These are phyloP conservation scores for Curvularia eragrostidis DNA, from an alignment of 2,329 filamentous ascomycete genomes.

Conservation along the genomic window DNA sequence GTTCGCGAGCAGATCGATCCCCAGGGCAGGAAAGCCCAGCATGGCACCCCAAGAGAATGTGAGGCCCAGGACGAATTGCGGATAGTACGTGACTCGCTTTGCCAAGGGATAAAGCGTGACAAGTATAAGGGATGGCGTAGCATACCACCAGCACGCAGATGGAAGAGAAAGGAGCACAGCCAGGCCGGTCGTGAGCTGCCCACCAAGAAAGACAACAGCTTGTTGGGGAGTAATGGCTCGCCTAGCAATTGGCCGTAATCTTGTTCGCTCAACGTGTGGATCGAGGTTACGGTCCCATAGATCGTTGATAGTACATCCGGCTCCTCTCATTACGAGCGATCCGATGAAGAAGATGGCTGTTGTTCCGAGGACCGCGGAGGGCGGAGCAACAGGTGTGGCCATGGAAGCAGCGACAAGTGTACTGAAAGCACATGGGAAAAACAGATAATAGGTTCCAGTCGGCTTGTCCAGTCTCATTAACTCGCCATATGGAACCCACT, in stretches of 20 bases:
- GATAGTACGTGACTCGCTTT: conserved; percentile 87
- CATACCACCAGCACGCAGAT: conserved; percentile 75
- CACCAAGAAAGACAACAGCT: conserved; percentile 76
- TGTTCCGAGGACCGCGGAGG: conserved; percentile 68
- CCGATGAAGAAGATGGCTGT: conserved; percentile 74
- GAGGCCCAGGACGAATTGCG: conserved; percentile 80
- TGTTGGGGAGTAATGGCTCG: conserved; percentile 74
- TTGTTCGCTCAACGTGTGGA: conserved; percentile 76
- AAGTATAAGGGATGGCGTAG: conserved; percentile 74
- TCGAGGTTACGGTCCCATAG: conserved; percentile 90
- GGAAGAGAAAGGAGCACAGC: conserved; percentile 80
- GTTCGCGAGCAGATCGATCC: conserved; percentile 74
- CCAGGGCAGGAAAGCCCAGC: conserved; percentile 85
- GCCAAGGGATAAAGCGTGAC: conserved; percentile 81
- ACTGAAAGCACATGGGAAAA: conserved; percentile 84
- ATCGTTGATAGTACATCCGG: conserved; percentile 89
- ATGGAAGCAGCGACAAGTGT: conserved; percentile 80
- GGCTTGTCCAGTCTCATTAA: conserved; percentile 83
- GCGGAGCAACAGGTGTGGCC: conserved; percentile 65
- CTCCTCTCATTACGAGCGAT: conserved; percentile 83
- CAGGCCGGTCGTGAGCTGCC: conserved; percentile 75
- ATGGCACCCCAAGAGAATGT: conserved; percentile 91
- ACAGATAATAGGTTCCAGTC: conserved; percentile 82
- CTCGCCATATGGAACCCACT: conserved; percentile 81
- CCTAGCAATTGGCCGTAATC: conserved; percentile 79